phyloP scores from a whole-genome alignment of 1,139 yeast species.

The Geotrichum siamense region DNA sequence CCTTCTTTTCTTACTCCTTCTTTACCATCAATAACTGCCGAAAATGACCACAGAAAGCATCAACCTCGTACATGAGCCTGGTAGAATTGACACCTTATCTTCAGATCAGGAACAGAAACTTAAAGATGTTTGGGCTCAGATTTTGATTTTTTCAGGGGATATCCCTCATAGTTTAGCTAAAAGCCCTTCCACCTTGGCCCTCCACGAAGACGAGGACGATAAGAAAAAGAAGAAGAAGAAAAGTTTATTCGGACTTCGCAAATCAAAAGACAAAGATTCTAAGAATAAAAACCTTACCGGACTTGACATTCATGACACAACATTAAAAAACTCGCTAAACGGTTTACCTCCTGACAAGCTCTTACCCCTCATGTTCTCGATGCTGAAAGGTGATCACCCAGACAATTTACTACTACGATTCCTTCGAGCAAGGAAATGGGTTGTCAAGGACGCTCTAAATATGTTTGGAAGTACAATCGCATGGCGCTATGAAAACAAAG shows the following conservation, averaged over 20 bases:
- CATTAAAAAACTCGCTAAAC: constrained; percentile 9
- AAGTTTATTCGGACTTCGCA: constrained; percentile 27
- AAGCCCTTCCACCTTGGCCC: constrained; percentile 22
- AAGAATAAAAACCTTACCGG: constrained; percentile 4
- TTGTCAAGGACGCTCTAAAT: constrained; percentile 51
- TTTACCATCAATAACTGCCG: neutral
- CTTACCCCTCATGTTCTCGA: constrained; percentile 38
- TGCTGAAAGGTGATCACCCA: constrained; percentile 59
- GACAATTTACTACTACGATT: constrained; percentile 64
- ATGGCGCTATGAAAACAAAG: constrained; percentile 60
- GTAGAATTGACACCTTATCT: constrained; percentile 54
- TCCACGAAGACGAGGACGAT: constrained; percentile 25
- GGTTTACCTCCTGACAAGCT: constrained; percentile 15
- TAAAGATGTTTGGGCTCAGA: constrained; percentile 69
- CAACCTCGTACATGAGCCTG: constrained; percentile 27
- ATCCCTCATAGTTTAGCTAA: constrained; percentile 38
- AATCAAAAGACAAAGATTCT: constrained; percentile 10
- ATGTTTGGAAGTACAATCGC: constrained; percentile 61
- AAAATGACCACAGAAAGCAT: constrained; percentile 9
- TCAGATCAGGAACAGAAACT: constrained; percentile 57
- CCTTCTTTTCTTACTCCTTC: neutral
- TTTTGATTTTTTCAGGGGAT: constrained; percentile 56
- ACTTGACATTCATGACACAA: constrained; percentile 17
- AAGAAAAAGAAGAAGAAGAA: constrained; percentile 25
- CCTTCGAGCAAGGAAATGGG: constrained; percentile 69